phyloP scores from a whole-genome alignment of 2,329 filamentous ascomycete species.

The Biscogniauxia sp. region DNA sequence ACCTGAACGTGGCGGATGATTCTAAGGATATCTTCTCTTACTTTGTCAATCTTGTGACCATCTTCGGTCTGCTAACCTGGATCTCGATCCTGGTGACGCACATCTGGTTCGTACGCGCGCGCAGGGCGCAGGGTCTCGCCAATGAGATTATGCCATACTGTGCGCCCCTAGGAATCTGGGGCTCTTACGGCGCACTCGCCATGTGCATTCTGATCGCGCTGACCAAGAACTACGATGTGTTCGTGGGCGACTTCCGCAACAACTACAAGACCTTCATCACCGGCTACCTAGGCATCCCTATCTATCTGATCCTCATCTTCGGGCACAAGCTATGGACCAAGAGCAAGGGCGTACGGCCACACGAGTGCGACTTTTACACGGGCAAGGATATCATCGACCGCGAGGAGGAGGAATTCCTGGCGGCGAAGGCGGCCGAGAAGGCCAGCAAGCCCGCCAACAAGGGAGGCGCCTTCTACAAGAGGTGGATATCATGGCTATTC shows the following conservation, averaged over 20 bases:
- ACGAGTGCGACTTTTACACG: constrained; percentile 66
- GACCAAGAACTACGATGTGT: constrained; percentile 80
- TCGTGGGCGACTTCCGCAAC: constrained; percentile 48
- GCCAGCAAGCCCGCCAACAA: constrained; percentile 24
- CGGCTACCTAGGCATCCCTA: constrained; percentile 72
- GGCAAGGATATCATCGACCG: constrained; percentile 72
- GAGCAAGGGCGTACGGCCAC: constrained; percentile 53
- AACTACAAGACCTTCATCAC: constrained; percentile 74
- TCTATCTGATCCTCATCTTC: constrained; percentile 68
- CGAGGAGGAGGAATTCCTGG: constrained; percentile 69
- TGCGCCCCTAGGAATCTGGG: constrained; percentile 69
- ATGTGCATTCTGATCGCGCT: constrained; percentile 73
- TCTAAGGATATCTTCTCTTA: constrained; percentile 59
- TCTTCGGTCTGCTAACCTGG: constrained; percentile 66
- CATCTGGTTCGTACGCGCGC: constrained; percentile 63
- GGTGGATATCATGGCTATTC: constrained; percentile 60
- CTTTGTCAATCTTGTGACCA: constrained; percentile 66
- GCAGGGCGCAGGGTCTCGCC: constrained; percentile 57
- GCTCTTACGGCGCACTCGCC: constrained; percentile 64
- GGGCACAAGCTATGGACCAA: constrained; percentile 62
- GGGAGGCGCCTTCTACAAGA: constrained; percentile 54
- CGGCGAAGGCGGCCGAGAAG: constrained; percentile 44
- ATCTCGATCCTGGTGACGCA: constrained; percentile 67
- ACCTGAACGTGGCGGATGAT: constrained; percentile 61
- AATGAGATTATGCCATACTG: constrained; percentile 58